Evolutionary conservation across 768 basidiomycete species (phyloP).

Genomic region (Rhodosporidiobolus sp.): DNA sequence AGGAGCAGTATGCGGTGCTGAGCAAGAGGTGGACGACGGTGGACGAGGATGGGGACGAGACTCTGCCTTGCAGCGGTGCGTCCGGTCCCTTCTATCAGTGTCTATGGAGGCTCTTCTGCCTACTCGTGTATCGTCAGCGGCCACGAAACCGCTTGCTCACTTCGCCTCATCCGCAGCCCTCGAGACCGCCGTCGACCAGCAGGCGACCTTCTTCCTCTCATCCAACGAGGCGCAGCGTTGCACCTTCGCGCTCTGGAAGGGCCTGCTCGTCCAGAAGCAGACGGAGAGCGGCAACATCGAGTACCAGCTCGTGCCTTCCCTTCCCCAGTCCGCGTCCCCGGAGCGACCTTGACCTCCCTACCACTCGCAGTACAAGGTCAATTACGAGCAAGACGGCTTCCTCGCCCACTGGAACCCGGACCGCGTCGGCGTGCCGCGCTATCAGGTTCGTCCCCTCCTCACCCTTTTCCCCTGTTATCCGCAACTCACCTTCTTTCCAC

Average conservation of each 20-base stretch:
- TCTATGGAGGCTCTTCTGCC: background rate
- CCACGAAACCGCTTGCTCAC: too few species aligned
- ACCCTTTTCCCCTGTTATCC: too few species aligned
- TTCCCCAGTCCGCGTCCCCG: too few species aligned
- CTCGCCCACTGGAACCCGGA: slow-evolving; percentile 23
- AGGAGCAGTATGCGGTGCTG: slow-evolving; percentile 34
- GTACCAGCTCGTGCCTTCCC: slow-evolving; percentile 13
- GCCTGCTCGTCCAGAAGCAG: slow-evolving; percentile 35
- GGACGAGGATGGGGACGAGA: slow-evolving; percentile 44
- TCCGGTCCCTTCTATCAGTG: too few species aligned
- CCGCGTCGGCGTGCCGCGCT: slow-evolving; percentile 43
- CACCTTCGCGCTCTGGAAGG: slow-evolving; percentile 44
- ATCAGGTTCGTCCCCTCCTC: slow-evolving; percentile 31
- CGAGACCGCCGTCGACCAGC: slow-evolving; percentile 42
- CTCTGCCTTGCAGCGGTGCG: slow-evolving; percentile 31
- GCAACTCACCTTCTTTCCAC: background rate
- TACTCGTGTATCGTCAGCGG: too few species aligned
- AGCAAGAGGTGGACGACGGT: slow-evolving; percentile 35
- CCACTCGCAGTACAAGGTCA: slow-evolving; percentile 35
- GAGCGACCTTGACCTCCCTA: background rate
- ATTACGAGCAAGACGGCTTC: slow-evolving; percentile 19
- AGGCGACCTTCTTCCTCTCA: slow-evolving; percentile 43
- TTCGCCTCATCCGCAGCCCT: slow-evolving; percentile 33
- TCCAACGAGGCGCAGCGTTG: slow-evolving; percentile 42
- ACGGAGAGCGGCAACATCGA: slow-evolving; percentile 30